phyloP scores from a whole-genome alignment of 2,329 filamentous ascomycete genomes.

The Xylariaceae sp. region DNA sequence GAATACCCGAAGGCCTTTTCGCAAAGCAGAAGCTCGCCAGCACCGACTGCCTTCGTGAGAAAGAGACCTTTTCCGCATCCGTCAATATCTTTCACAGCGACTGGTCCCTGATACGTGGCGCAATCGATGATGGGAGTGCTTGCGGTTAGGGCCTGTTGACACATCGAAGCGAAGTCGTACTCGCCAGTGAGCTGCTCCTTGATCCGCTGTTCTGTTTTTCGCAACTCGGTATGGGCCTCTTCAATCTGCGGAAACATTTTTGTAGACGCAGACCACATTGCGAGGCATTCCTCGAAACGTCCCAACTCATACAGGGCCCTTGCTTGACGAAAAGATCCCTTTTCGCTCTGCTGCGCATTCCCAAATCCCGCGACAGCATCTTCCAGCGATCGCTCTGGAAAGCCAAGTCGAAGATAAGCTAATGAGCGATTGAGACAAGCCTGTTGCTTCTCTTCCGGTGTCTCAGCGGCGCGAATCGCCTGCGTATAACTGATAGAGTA shows the following conservation, averaged over 20 bases:
- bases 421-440: conserved; percentile 36
- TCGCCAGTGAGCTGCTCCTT: conserved; percentile 36
- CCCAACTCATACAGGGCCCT: conserved; percentile 42
- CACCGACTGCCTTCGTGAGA: conserved; percentile 41
- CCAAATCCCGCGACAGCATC: conserved; percentile 24
- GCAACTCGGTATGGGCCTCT: conserved; percentile 27
- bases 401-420: conserved; percentile 28
- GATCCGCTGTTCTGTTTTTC: conserved; percentile 29
- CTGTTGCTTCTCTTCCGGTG: conserved; percentile 32
- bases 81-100: conserved; percentile 37
- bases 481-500: conserved; percentile 32
- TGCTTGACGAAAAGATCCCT: conserved; percentile 41
- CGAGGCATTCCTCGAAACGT: conserved; percentile 34
- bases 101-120: conserved; percentile 41
- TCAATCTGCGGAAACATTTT: conserved; percentile 33
- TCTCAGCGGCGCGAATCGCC: conserved; percentile 31
- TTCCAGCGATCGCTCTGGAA: conserved; percentile 27
- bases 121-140: conserved; percentile 42
- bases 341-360: conserved; percentile 32
- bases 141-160: conserved; percentile 31
- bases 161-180: conserved; percentile 37
- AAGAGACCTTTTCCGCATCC: conserved; percentile 49
- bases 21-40: conserved; percentile 50
- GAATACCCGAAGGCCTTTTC: conserved; percentile 52
- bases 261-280: conserved; percentile 32